Evolutionary conservation across 108 stramenopile species (phyloP).

Genomic region (Phaeodactylum tricornutum): DNA sequence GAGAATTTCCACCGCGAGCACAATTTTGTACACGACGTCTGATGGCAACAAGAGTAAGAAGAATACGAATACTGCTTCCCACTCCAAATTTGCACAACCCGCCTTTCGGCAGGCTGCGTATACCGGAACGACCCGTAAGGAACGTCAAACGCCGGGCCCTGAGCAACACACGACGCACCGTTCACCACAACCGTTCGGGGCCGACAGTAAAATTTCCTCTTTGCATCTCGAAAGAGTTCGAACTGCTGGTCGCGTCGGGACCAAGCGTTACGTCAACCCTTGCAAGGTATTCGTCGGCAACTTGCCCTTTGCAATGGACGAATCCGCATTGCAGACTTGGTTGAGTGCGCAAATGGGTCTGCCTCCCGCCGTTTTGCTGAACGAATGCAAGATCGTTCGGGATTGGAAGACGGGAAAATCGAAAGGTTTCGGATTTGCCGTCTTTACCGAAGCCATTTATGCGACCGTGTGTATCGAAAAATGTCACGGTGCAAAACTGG

Average conservation of each 20-base stretch:
- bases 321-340: slow-evolving; percentile 21
- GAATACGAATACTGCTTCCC: no score
- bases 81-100: slow-evolving; percentile 5
- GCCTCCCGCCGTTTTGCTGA: slow-evolving; percentile 3
- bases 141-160: background rate
- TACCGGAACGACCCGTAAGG: background rate
- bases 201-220: no score
- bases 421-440: slow-evolving; percentile 83
- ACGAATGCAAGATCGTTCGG: slow-evolving; percentile 35
- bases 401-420: slow-evolving; percentile 83
- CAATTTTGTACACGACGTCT: no score
- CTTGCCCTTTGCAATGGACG: slow-evolving; percentile 28
- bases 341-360: slow-evolving; percentile 13
- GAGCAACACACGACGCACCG: no score
- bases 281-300: slow-evolving; percentile 58
- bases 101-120: background rate
- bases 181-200: no score
- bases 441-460: slow-evolving; percentile 68
- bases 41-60: no score
- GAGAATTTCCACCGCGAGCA: no score
- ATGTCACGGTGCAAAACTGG: slow-evolving; percentile 36
- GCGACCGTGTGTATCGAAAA: slow-evolving; percentile 70
- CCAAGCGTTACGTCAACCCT: slow-evolving; percentile 64
- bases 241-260: slow-evolving; percentile 65
- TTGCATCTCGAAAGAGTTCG: slow-evolving; percentile 28